Evolutionary conservation across 306 rosid genomes (phyloP), one percentile per base, ranked within the genome.

Genomic region (Cicer judaicum): DNA sequence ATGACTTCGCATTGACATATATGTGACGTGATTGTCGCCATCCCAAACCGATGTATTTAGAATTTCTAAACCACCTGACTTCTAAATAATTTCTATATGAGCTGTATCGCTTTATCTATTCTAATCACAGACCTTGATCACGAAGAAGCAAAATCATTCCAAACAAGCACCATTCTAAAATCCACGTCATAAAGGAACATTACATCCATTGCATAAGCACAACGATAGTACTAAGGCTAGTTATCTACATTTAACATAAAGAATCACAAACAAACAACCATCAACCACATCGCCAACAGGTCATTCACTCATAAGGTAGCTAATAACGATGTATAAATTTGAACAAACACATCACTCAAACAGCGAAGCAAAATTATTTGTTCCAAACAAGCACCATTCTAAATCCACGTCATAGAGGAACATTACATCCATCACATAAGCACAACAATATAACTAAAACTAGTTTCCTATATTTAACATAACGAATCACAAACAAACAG

Each of bases 161-260:
- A 49, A 67, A 48, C 62, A 36, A 79, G 66, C 78, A 80, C 72
- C 81, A 81, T 78, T 73, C 77, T 3, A 43, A 69, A 79, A 79
- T 70, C 79, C 49, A 14, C 42, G 0, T 4, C 71, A 34, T 21
- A 53, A 11, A 54, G 24, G 42, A 68, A 66, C 71, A 54, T 70
- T 14, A 46, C 48, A 70, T 79, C 61, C 57, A 80, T 71, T 79
- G 15, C 48, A 72, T 47, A 75, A 6, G 73, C 80, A 60, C 8
- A 52, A 50, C 54, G 14, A 77, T 61, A 59, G 64, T 48, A 69
- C 79, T 63, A 52, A 74, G 49, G 64, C 73, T 15, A 54, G 16
- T 53, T 44, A 59, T 66, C 70, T 66, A 40, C 7, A 38, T 53
- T 80, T 73, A 12, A 67, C 55, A 66, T 56, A 55, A 79, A 62